phyloP scores from a whole-genome alignment of 1,139 yeast species.

The Saccharomyces hybrid region DNA sequence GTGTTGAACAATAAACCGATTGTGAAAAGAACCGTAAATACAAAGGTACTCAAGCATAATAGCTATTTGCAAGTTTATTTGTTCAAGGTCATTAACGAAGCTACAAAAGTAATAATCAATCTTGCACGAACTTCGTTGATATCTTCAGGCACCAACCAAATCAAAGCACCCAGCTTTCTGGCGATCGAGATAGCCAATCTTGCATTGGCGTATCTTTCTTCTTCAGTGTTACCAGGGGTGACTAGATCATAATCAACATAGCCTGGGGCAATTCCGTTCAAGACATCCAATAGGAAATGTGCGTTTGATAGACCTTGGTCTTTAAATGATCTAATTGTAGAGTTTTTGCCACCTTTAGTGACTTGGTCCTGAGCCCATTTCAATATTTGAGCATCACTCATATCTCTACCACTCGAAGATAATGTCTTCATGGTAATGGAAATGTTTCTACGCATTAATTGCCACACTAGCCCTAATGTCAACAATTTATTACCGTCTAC shows the following conservation, averaged over 20 bases:
- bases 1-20: background rate
- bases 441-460: slow-evolving; percentile 94
- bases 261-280: slow-evolving; percentile 93
- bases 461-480: slow-evolving; percentile 95
- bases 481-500: slow-evolving; percentile 88
- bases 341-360: slow-evolving; percentile 70
- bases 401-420: slow-evolving; percentile 62
- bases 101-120: slow-evolving; percentile 87
- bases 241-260: slow-evolving; percentile 95
- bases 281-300: slow-evolving; percentile 77
- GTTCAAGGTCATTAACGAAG: slow-evolving; percentile 74
- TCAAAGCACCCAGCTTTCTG: slow-evolving; percentile 93
- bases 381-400: slow-evolving; percentile 78
- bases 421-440: slow-evolving; percentile 71
- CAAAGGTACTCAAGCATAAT: background rate
- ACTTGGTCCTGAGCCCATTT: slow-evolving; percentile 91
- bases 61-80: background rate
- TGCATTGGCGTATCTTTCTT: slow-evolving; percentile 88
- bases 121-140: slow-evolving; percentile 93
- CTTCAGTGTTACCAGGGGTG: slow-evolving; percentile 67
- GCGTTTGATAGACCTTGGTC: slow-evolving; percentile 73
- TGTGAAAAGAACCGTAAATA: background rate
- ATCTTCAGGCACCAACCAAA: slow-evolving; percentile 99
- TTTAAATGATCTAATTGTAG: slow-evolving; percentile 71
- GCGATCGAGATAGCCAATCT: slow-evolving; percentile 96